Evolutionary conservation across 192 early-diverging fungal species (phyloP).

Genomic region (Phycomyces blakesleeanus): DNA sequence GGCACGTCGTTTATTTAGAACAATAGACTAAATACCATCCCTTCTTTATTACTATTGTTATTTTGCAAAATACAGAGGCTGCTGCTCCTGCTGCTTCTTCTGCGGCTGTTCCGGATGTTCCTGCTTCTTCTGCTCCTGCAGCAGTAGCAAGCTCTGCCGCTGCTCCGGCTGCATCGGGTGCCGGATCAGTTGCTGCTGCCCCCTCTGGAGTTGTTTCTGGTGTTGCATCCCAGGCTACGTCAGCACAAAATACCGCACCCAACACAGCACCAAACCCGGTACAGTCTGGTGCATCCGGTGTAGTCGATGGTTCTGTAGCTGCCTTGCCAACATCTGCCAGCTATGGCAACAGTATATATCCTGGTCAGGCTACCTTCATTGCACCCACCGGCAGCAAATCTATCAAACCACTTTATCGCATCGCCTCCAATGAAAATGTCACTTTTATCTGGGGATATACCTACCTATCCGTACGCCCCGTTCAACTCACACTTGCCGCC

Average conservation of each 20-base stretch:
- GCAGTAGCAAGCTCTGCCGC: background rate
- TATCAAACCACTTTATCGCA: slow-evolving; percentile 27
- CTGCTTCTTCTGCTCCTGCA: background rate
- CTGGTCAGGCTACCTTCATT: slow-evolving; percentile 22
- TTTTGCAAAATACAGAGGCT: background rate
- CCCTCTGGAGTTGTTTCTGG: slow-evolving; percentile 1
- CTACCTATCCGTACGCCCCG: slow-evolving; percentile 30
- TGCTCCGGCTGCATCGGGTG: slow-evolving; percentile 4
- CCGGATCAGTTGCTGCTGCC: background rate
- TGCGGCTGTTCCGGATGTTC: background rate
- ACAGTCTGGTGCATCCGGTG: slow-evolving; percentile 3
- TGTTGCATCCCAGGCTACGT: background rate
- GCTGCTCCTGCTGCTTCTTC: too few species aligned
- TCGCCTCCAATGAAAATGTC: slow-evolving; percentile 28
- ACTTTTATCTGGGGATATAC: slow-evolving; percentile 36
- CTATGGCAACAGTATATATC: slow-evolving; percentile 21
- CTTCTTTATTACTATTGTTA: background rate
- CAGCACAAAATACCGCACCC: slow-evolving; percentile 1
- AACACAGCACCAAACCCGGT: background rate
- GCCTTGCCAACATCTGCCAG: slow-evolving; percentile 30
- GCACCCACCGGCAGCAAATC: slow-evolving; percentile 31
- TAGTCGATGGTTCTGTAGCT: slow-evolving; percentile 4
- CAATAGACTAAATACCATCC: background rate
- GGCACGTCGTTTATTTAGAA: background rate
- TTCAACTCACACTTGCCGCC: slow-evolving; percentile 27